Conservation (phyloP, 306 rosid species). For the Cicer bijugum region DNA sequence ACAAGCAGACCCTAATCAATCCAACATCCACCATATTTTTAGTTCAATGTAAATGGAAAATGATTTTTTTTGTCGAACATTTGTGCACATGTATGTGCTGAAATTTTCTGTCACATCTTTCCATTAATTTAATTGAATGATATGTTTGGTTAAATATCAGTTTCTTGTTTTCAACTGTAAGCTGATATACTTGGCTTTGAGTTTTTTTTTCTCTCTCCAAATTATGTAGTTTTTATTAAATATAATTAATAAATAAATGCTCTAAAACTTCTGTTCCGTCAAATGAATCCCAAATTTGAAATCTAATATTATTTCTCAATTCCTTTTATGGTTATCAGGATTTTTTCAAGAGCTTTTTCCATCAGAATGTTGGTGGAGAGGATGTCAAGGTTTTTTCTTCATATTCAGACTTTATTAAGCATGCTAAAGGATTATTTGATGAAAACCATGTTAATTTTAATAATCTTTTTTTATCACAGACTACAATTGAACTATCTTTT, state of each 20-base stretch:
- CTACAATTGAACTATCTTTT: constrained; percentile 77
- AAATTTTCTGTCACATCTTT: constrained; percentile 1
- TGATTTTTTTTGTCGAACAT: background rate
- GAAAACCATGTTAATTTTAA: constrained; percentile 41
- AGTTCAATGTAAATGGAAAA: constrained; percentile 18
- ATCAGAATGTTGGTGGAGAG: constrained; percentile 75
- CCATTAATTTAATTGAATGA: constrained; percentile 18
- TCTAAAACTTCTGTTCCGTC: background rate
- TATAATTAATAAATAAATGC: constrained; percentile 11
- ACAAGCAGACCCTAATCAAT: constrained; percentile 7
- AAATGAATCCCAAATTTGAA: constrained; percentile 26
- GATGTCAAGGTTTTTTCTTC: constrained; percentile 82
- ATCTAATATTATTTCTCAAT: constrained; percentile 39
- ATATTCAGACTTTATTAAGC: constrained; percentile 15
- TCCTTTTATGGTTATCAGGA: constrained; percentile 62
- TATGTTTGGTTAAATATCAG: constrained; percentile 7
- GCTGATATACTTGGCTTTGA: background rate
- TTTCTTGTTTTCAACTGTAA: constrained; percentile 23
- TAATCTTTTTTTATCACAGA: constrained; percentile 52
- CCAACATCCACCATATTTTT: background rate
- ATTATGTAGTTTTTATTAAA: constrained; percentile 12
- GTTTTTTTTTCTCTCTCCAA: background rate
- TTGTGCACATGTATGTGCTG: background rate
- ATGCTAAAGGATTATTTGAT: constrained; percentile 18
- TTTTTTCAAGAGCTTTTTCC: constrained; percentile 62